Evolutionary conservation across 1,139 yeast species (phyloP), one percentile per base, ranked within the genome.

Genomic region (Hyphopichia burtonii): DNA sequence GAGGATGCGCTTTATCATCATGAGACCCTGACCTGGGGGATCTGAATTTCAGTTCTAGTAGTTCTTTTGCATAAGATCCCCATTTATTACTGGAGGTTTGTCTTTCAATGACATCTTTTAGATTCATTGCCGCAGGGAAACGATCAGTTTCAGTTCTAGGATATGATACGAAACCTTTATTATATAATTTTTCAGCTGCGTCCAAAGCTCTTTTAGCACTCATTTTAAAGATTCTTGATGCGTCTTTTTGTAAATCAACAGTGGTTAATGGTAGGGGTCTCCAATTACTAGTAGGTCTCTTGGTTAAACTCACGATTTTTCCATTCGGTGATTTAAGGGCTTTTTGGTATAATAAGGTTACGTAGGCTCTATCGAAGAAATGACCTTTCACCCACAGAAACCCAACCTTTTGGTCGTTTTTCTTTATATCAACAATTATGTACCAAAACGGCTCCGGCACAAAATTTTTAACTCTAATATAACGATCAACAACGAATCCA

Each of bases 1-100:
- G 98, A 2, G 99, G 99, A 74, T 94, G 99, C 17, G 99, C 98
- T 56, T 89, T 84, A 66, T 94, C 99, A 56, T 91, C 89, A 54
- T 87, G 84, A 17, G 70, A 73, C 1, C 99, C 99, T 33, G 72
- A 72, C 40, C 99, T 66, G 0, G 99, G 99, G 2, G 61, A 56
- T 16, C 73, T 58, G 53, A 76, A 86, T 15, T 61, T 63, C 18
- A 66, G 68, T 8, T 50, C 47, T 3, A 66, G 42, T 11, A 78
- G 52, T 9, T 58, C 44, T 3, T 42, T 38, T 0, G 82, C 80
- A 49, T 76, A 78, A 1, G 42, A 38, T 0, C 83, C 83, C 83
- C 84, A 79, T 9, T 58, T 48, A 0, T 62, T 41, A 35, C 78
- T 76, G 18, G 66, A 71, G 0, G 67, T 64, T 51, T 90, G 98